Evolutionary conservation across 106 monocot species (phyloP).

Genomic region (Alisma plantagoaquatica): DNA sequence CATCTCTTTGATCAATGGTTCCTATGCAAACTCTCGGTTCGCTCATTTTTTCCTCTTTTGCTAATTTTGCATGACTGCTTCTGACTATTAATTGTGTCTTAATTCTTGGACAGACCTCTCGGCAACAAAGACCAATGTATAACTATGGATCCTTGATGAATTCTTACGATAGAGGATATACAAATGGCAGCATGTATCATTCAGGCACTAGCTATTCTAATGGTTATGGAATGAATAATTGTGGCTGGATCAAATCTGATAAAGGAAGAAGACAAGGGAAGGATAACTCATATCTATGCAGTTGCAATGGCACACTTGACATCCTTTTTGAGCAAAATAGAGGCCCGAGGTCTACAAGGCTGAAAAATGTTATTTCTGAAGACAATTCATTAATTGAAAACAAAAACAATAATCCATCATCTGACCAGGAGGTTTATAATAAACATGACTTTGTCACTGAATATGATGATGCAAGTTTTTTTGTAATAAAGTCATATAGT

Average conservation of each 20-base stretch:
- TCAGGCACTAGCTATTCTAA: slow-evolving; percentile 24
- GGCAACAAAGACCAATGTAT: slow-evolving; percentile 30
- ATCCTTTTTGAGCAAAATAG: slow-evolving; percentile 68
- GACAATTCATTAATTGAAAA: slow-evolving; percentile 15
- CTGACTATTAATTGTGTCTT: too few relatives aligned
- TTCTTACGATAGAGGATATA: slow-evolving; percentile 22
- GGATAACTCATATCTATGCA: slow-evolving; percentile 33
- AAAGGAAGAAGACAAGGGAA: slow-evolving; percentile 40
- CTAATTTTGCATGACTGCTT: background rate
- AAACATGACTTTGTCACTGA: slow-evolving; percentile 54
- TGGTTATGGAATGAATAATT: slow-evolving; percentile 17
- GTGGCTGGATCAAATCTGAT: slow-evolving; percentile 18
- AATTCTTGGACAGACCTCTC: slow-evolving; percentile 28
- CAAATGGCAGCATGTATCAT: slow-evolving; percentile 22
- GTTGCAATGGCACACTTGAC: slow-evolving; percentile 37
- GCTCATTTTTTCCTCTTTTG: background rate
- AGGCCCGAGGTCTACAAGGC: slow-evolving; percentile 51
- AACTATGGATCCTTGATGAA: background rate
- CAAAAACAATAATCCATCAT: slow-evolving; percentile 14
- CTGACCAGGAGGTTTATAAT: slow-evolving; percentile 31
- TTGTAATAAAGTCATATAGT: slow-evolving; percentile 89
- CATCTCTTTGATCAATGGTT: too few relatives aligned
- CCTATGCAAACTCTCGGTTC: too few relatives aligned
- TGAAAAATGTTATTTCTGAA: slow-evolving; percentile 24
- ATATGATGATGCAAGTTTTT: slow-evolving; percentile 79